These are phyloP conservation scores for Phialemoniopsis sp. DNA, from an alignment of 2,329 filamentous ascomycete species.

Conservation along the genomic window DNA sequence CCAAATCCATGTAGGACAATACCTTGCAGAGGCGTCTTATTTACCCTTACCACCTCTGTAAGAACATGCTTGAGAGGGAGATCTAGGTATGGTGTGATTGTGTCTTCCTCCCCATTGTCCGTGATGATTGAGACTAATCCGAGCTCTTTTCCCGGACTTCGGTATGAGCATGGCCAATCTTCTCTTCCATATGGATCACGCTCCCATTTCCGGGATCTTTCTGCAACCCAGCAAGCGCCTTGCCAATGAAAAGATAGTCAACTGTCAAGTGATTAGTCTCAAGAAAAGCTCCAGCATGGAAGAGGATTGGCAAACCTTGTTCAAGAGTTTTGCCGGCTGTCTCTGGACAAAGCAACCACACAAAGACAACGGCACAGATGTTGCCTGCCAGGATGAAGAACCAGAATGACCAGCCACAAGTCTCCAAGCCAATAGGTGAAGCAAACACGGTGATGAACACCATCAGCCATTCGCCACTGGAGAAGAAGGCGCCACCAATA, in stretches of 20 bases:
- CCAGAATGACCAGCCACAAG: constrained; percentile 1
- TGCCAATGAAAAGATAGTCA: constrained; percentile 1
- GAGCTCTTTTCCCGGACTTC: background rate
- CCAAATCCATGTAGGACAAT: too few relatives aligned
- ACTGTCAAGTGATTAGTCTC: background rate
- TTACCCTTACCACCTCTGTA: too few relatives aligned
- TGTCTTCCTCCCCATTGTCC: too few relatives aligned
- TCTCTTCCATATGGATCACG: background rate
- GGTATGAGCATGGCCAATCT: background rate
- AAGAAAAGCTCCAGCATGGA: background rate
- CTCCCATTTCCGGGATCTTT: background rate
- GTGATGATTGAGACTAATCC: background rate
- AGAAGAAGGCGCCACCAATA: constrained; percentile 2
- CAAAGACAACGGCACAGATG: background rate
- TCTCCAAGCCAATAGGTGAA: background rate
- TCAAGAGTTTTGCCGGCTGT: constrained; percentile 1
- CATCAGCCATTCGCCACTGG: constrained; percentile 2
- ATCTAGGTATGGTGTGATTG: too few relatives aligned
- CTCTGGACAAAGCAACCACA: constrained; percentile 1
- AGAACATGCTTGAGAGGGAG: too few relatives aligned
- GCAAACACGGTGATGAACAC: constrained; percentile 2
- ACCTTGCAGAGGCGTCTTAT: too few relatives aligned
- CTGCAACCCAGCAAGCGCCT: background rate
- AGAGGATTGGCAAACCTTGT: background rate
- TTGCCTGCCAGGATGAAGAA: constrained; percentile 2